Percentiles rank a stretch among this genome's conserved stretches.
Evolutionary conservation across 139 green algal genomes (phyloP).

Genomic region (Picochlorum sp.): DNA sequence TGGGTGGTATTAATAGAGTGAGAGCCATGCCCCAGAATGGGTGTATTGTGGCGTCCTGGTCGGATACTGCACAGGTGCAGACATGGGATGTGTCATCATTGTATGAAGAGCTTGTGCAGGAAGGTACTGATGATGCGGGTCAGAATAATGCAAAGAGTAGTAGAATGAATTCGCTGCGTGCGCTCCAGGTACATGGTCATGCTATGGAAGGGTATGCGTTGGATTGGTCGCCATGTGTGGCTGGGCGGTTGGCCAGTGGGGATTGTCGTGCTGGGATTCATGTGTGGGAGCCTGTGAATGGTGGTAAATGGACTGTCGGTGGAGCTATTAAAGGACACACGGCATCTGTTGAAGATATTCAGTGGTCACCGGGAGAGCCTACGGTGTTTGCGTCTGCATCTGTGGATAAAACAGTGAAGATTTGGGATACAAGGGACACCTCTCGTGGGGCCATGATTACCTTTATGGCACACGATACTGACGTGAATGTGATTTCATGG

Average conservation of each 20-base stretch:
- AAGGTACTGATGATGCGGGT: conserved; percentile 16
- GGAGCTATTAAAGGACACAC: conserved; percentile 47
- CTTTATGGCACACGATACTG: conserved; percentile 57
- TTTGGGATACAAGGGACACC: conserved; percentile 82
- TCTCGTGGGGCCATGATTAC: conserved; percentile 22
- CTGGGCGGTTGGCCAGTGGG: conserved; percentile 62
- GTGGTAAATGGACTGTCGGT: conserved; percentile 56
- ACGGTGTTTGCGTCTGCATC: conserved; percentile 83
- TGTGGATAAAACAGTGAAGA: conserved; percentile 66
- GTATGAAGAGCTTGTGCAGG: conserved; percentile 48
- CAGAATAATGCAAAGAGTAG: conserved; percentile 6
- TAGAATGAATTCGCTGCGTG: conserved; percentile 13
- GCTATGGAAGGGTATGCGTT: conserved; percentile 82
- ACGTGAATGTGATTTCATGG: conserved; percentile 98
- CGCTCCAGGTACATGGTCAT: conserved; percentile 41
- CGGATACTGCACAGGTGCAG: conserved; percentile 75
- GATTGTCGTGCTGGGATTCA: conserved; percentile 58
- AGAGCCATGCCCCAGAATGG: conserved; percentile 81
- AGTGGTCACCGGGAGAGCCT: conserved; percentile 88
- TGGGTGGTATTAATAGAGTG: conserved; percentile 84
- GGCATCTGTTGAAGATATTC: conserved; percentile 82
- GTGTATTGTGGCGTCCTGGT: conserved; percentile 80
- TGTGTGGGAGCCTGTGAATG: conserved; percentile 77
- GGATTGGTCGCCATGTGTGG: conserved; percentile 65
- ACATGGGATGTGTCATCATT: conserved; percentile 62